Evolutionary conservation across 1,139 yeast species (phyloP), one percentile per base, ranked within the genome.

Genomic region (Diutina siamensis): DNA sequence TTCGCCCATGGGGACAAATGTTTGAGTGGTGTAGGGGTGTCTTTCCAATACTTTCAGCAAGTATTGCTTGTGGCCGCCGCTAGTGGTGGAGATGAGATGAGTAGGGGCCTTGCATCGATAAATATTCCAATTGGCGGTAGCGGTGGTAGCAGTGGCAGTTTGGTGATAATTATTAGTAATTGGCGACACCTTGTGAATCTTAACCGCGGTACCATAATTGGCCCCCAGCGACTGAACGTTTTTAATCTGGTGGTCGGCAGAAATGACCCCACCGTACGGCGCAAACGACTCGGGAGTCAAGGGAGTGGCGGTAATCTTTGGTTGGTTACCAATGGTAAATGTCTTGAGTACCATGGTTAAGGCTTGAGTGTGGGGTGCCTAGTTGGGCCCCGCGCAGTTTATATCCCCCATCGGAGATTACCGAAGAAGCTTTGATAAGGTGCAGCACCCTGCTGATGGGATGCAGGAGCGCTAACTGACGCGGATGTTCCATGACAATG

Each of bases 171-270:
- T 65, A 60, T 83, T 82, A 10, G 64, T 63, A 2, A 84, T 67
- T 1, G 87, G 82, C 2, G 92, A 79, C 9, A 87, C 94, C 51
- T 81, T 72, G 53, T 76, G 78, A 44, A 86, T 63, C 56, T 88
- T 89, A 4, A 76, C 67, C 1, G 97, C 97, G 2, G 97, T 88
- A n/a, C 97, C 97, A 57, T 89, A 88, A 60, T 89, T 89, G 5
- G 96, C 97, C 20, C 72, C 67, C 13, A 77, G 63, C 17, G 58
- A 54, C 32, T 51, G 49, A 18, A 52, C 62, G 18, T 58, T 56
- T 47, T 60, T 53, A 46, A 70, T 55, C 53, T 71, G 76, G 48
- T 68, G 68, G 52, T 70, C 72, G 3, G 72, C 74, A 53, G 73
- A 67, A 27, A 70, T 62, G 2, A 70, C 73, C 1, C 74, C 74